phyloP scores from a whole-genome alignment of 805 yeast genomes.

The Pichia manshurica region DNA sequence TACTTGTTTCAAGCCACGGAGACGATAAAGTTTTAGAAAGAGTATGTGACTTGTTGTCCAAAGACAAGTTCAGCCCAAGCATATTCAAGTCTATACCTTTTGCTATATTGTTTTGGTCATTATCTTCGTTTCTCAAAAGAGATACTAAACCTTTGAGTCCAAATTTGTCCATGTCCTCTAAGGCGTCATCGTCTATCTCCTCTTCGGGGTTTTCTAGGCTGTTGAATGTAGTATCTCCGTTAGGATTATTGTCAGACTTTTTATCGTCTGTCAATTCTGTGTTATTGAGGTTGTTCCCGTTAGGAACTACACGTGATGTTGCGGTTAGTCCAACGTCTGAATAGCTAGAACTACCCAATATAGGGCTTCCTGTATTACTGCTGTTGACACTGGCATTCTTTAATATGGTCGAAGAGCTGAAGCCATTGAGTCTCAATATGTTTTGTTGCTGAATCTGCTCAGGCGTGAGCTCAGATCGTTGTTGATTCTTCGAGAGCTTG shows the following conservation, averaged over 20 bases:
- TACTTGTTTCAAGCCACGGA: slow-evolving; percentile 92
- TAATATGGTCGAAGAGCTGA: slow-evolving; percentile 9
- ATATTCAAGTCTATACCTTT: slow-evolving; percentile 70
- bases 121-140: slow-evolving; percentile 55
- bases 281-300: neutral
- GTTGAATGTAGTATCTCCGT: neutral
- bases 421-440: slow-evolving; percentile 15
- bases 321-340: no score
- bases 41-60: slow-evolving; percentile 34
- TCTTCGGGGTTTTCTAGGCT: slow-evolving; percentile 12
- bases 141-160: slow-evolving; percentile 63
- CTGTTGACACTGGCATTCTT: neutral
- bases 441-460: slow-evolving; percentile 17
- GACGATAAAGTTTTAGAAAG: slow-evolving; percentile 68
- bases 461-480: slow-evolving; percentile 15
- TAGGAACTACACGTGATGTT: neutral
- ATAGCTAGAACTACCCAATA: neutral
- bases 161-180: slow-evolving; percentile 48
- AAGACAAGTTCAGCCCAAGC: slow-evolving; percentile 55
- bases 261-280: neutral
- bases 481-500: slow-evolving; percentile 19
- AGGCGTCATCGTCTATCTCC: slow-evolving; percentile 2
- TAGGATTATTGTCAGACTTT: neutral
- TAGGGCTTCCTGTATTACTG: no score
- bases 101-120: slow-evolving; percentile 59